These are phyloP conservation scores for Spinellus fusiger DNA, from an alignment of 192 early-diverging fungal genomes.

Conservation along the genomic window DNA sequence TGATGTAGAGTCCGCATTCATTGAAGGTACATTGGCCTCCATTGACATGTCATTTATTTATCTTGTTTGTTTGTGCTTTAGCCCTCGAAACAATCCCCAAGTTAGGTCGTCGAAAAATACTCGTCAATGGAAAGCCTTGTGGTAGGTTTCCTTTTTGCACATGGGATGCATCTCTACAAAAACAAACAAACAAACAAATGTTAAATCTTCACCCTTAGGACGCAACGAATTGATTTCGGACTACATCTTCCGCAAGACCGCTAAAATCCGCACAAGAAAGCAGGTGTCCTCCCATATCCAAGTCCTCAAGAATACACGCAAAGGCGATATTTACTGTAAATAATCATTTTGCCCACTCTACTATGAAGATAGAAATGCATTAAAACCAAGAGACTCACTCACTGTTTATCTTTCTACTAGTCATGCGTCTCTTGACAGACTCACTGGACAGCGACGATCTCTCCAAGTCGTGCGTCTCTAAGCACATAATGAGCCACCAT, in stretches of 20 bases:
- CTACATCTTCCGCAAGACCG: conserved; percentile 62
- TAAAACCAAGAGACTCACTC: not conserved
- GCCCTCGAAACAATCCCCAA: conserved; percentile 48
- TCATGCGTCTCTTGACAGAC: conserved; percentile 44
- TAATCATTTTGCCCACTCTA: not conserved
- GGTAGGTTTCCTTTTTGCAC: conserved; percentile 26
- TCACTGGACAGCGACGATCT: conserved; percentile 40
- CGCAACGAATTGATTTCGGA: conserved; percentile 74
- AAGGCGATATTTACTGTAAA: conserved; percentile 48
- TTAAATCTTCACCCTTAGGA: conserved; percentile 38
- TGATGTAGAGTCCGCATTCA: conserved; percentile 52
- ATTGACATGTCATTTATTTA: not conserved
- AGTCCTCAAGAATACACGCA: conserved; percentile 68
- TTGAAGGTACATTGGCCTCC: conserved; percentile 43
- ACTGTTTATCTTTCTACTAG: conserved; percentile 17
- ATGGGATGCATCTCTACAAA: no score
- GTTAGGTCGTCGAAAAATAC: conserved; percentile 43
- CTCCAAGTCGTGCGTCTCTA: conserved; percentile 1
- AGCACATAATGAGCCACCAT: not conserved
- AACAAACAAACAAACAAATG: no score
- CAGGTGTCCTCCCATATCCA: conserved; percentile 79
- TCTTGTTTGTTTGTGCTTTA: conserved; percentile 14
- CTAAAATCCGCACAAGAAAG: conserved; percentile 63
- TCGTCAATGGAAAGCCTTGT: conserved; percentile 48
- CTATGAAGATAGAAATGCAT: not conserved